Evolutionary conservation across 192 early-diverging fungal species (phyloP).

Genomic region (Coemansia sp.): DNA sequence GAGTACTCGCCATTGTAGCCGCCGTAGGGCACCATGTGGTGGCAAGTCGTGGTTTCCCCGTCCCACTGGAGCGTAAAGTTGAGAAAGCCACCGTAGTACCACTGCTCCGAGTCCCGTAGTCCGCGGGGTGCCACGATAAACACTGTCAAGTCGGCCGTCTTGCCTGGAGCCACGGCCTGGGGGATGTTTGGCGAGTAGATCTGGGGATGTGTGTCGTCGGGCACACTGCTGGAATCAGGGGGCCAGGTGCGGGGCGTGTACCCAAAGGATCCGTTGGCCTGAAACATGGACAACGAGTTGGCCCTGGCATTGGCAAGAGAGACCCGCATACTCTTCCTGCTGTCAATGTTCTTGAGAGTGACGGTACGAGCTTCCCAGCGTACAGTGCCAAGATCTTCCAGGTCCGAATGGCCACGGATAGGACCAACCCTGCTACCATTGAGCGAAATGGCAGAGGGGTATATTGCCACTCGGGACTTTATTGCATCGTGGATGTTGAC

Average conservation of each 20-base stretch:
- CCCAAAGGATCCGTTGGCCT: slow-evolving; percentile 12
- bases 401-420: slow-evolving; percentile 2
- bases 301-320: slow-evolving; percentile 3
- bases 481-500: slow-evolving; percentile 64
- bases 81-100: slow-evolving; percentile 48
- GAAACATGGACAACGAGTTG: slow-evolving; percentile 35
- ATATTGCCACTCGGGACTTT: slow-evolving; percentile 43
- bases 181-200: slow-evolving; percentile 1
- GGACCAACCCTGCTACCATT: slow-evolving; percentile 21
- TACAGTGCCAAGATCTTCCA: slow-evolving; percentile 2
- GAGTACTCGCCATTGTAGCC: slow-evolving; percentile 46
- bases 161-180: slow-evolving; percentile 19
- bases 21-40: slow-evolving; percentile 34
- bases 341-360: slow-evolving; percentile 24
- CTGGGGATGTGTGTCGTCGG: slow-evolving; percentile 6
- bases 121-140: slow-evolving; percentile 25
- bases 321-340: slow-evolving; percentile 5
- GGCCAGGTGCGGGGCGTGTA: slow-evolving; percentile 22
- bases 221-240: neutral
- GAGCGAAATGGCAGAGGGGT: slow-evolving; percentile 55
- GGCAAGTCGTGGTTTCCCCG: neutral
- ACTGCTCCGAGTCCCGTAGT: slow-evolving; percentile 25
- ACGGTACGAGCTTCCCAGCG: slow-evolving; percentile 20
- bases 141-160: slow-evolving; percentile 8
- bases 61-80: slow-evolving; percentile 28